Base-by-base conservation (phyloP, 148 eudicot genomes). In the Camellia lanceoleosa region DNA sequence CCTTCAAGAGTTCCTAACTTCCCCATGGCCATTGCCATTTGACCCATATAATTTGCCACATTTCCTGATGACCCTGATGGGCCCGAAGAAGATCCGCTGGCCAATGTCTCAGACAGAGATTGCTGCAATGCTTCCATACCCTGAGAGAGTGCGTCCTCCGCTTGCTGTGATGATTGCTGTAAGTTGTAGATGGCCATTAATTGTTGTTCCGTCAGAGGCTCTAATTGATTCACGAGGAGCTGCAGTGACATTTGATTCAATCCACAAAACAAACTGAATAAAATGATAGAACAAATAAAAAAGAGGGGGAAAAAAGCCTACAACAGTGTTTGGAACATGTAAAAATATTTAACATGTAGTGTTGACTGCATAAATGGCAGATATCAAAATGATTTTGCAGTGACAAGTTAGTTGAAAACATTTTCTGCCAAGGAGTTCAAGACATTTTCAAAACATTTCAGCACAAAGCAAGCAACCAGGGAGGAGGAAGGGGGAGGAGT, bases 21-120 rank as follows among this genome's bases (percentile, higher is more conserved):
- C n/a, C 99, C 99, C 99, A 96, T 96, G 44, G 98, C 98, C 96
- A 93, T 88, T 51, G 98, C 98, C 98, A 95, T 95, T 80, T 95
- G 98, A 79, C 99, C 99, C 97, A 95, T 95, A 77, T 95, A 95
- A 82, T 91, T 96, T 30, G 99, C 99, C 74, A 93, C 93, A 59
- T 94, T 91, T 64, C 97, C 97, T 20, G 97, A 88, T 23, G 97
- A 86, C 23, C 97, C 92, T 59, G 94, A 80, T 56, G 91, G 51
- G 42, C 84, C 88, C 1, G 38, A 30, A 8, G 94, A 87, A 58
- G 97, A 70, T 38, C 90, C 93, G 65, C 30, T 89, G 71, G 97
- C 97, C 73, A 96, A 84, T 0, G 99, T 96, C 85, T 93, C 95
- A 30, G 97, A 92, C 38, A 95, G 84, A 47, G 97, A 95, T 81